These are phyloP conservation scores for Sodiomyces alkalinus DNA, from an alignment of 2,329 filamentous ascomycete species.

Conservation along the genomic window DNA sequence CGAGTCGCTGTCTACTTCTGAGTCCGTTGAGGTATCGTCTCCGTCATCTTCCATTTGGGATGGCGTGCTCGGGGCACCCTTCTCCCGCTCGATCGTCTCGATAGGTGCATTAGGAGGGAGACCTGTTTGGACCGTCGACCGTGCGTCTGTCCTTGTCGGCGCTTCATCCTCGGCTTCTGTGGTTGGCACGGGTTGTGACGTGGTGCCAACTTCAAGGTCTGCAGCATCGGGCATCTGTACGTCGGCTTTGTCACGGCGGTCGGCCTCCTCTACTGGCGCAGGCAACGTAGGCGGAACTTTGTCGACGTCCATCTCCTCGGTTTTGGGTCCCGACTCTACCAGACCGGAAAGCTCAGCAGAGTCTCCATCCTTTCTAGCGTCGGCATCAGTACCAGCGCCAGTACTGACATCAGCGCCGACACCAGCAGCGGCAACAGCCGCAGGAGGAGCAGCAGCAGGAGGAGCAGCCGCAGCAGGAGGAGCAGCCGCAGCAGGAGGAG, in stretches of 20 bases:
- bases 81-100: slow-evolving; percentile 12
- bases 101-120: slow-evolving; percentile 5
- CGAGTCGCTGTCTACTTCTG: slow-evolving; percentile 36
- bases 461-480: neutral
- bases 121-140: neutral
- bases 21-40: slow-evolving; percentile 37
- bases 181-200: neutral
- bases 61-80: slow-evolving; percentile 24
- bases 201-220: neutral
- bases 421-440: too few relatives aligned
- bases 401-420: too few relatives aligned
- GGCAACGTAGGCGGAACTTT: slow-evolving; percentile 5
- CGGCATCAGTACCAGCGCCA: too few relatives aligned
- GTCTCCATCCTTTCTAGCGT: neutral
- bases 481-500: too few relatives aligned
- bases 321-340: slow-evolving; percentile 16
- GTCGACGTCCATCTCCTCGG: slow-evolving; percentile 26
- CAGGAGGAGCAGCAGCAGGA: neutral
- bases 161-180: neutral
- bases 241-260: slow-evolving; percentile 6
- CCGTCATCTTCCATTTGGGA: slow-evolving; percentile 30
- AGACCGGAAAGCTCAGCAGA: slow-evolving; percentile 2
- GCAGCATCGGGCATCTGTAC: slow-evolving; percentile 7
- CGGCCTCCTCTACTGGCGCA: slow-evolving; percentile 1
- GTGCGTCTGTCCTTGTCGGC: slow-evolving; percentile 1